Percentiles rank a stretch among this genome's conserved stretches.
Conservation (phyloP, 116 monocot species). For the Dioscorea cayenensis region DNA sequence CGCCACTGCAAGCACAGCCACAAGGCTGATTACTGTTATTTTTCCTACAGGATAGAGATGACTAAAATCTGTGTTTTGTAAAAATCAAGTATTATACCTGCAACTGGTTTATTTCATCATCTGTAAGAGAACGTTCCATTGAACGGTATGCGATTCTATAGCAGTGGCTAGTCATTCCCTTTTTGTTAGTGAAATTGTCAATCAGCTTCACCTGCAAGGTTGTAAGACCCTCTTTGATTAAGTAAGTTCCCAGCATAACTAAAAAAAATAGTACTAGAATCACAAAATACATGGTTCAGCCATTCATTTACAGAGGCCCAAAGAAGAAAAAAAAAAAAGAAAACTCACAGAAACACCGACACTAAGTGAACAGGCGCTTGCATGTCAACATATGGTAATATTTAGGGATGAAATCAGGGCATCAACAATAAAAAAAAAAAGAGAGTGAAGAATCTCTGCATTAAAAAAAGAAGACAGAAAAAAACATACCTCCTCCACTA, state of each 20-base stretch:
- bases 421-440: no score
- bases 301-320: no score
- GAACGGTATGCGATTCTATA: conserved; percentile 88
- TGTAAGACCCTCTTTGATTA: background rate
- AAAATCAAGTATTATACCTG: conserved; percentile 41
- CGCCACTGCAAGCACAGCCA: conserved; percentile 39
- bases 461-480: background rate
- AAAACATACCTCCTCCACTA: conserved; percentile 84
- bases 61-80: background rate
- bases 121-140: conserved; percentile 90
- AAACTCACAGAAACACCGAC: no score
- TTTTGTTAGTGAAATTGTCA: conserved; percentile 90
- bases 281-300: no score
- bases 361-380: no score
- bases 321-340: no score
- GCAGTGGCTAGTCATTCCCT: conserved; percentile 90
- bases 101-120: conserved; percentile 89
- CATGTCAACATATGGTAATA: no score
- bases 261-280: no score
- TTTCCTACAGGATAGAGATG: background rate
- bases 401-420: no score
- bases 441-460: background rate
- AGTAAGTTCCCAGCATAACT: background rate
- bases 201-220: conserved; percentile 64
- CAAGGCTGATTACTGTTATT: background rate